Evolutionary conservation across 345 rosid species (phyloP), one percentile per base, ranked within the genome.

Genomic region (Acer campestre): DNA sequence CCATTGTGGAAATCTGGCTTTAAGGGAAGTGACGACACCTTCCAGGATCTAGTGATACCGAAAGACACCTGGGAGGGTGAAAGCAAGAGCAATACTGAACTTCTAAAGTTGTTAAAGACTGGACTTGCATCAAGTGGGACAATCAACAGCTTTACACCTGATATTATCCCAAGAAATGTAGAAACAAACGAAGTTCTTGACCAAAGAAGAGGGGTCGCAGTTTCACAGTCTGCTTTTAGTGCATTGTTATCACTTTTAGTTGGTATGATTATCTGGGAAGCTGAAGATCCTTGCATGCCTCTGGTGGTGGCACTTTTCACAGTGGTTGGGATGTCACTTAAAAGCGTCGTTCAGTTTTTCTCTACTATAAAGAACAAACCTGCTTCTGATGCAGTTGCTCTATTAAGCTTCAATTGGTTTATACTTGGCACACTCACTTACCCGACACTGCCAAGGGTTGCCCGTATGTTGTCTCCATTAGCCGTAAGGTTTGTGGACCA

Each of bases 381-480:
- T 35, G 93, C 94, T 70, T 88, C 90, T 38, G 94, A 95, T 77
- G 97, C 94, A 3, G 86, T 91, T 58, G 94, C 97, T 53, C 84
- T 95, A 49, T 74, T 95, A 82, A 95, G 94, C 84, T 83, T 95
- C 68, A 93, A 93, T 70, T 92, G 96, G 90, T 95, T 95, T 81
- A 78, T 93, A 10, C 89, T 95, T 0, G 98, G 98, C 59, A 82
- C 89, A 0, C 95, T 95, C 13, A 85, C 92, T 35, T 94, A 85
- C 77, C 97, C 95, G 0, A 81, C 89, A 11, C 66, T 95, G 29
- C 97, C 97, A 0, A 89, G 77, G 82, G 66, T 90, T 31, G 88
- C 84, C 31, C 83, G 82, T 7, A 70, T 85, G 31, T 75, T 90
- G 40, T 84, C 77, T 23, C 89, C 82, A 6, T 8, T 79, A 67